phyloP scores from a whole-genome alignment of 208 protist genomes.

The Acanthamoeba castellanii region DNA sequence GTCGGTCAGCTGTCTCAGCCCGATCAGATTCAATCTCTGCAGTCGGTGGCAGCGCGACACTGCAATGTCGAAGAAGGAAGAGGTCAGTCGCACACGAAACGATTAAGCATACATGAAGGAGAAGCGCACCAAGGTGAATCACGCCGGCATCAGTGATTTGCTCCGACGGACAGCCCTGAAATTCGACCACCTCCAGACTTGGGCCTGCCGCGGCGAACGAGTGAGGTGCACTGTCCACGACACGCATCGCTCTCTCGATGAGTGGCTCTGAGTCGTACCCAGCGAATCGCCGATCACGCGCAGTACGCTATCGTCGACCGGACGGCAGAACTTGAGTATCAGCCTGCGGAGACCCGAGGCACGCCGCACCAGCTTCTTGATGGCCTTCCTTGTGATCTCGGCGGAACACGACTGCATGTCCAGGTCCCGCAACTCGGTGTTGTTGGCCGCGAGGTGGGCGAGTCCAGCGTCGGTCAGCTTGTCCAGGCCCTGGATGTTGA shows the following conservation, averaged over 20 bases:
- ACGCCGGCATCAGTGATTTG: conserved; percentile 21
- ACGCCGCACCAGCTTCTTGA: neutral
- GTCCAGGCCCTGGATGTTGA: conserved; percentile 25
- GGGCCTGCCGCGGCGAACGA: neutral
- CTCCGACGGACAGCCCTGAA: conserved; percentile 27
- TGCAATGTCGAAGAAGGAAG: neutral
- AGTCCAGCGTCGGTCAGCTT: neutral
- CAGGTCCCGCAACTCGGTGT: neutral
- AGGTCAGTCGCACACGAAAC: neutral
- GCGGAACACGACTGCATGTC: conserved; percentile 15
- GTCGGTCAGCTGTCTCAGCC: neutral
- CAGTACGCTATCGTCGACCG: neutral
- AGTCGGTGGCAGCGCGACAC: neutral
- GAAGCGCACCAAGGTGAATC: neutral
- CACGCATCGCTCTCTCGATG: no score
- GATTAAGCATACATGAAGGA: neutral
- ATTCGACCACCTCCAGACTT: neutral
- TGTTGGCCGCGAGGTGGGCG: no score
- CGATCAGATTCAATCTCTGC: neutral
- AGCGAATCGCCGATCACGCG: neutral
- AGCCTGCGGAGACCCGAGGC: neutral
- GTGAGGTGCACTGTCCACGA: neutral
- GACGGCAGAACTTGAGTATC: conserved; percentile 13
- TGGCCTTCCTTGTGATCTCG: neutral
- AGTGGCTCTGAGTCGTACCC: neutral